Conservation (phyloP, 1,284 basidiomycete genomes). For the Ustilago curta region DNA sequence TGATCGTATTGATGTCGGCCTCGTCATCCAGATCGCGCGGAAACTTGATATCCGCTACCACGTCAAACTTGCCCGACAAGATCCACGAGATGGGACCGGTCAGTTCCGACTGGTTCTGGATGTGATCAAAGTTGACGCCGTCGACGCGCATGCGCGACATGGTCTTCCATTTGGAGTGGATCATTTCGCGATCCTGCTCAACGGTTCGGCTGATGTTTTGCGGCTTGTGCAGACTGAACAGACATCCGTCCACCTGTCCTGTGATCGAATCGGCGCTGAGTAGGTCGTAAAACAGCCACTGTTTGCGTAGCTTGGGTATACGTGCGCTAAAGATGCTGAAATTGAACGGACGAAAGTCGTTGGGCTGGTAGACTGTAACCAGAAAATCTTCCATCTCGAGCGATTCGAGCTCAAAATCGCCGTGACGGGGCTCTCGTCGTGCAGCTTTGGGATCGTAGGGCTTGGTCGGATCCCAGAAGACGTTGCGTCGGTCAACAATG, state of each 20-base stretch:
- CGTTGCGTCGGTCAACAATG: constrained; percentile 88
- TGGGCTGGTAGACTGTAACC: constrained; percentile 93
- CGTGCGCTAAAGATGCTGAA: constrained; percentile 96
- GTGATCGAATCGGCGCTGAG: constrained; percentile 89
- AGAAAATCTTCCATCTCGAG: constrained; percentile 92
- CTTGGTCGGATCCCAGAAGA: constrained; percentile 86
- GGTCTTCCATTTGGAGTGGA: constrained; percentile 79
- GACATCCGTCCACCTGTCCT: constrained; percentile 96
- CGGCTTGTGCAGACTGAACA: constrained; percentile 95
- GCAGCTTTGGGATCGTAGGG: constrained; percentile 82
- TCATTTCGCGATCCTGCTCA: constrained; percentile 73
- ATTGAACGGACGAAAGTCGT: constrained; percentile 86
- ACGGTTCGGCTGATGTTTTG: constrained; percentile 93
- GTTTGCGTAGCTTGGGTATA: constrained; percentile 84
- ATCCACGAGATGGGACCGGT: constrained; percentile 95
- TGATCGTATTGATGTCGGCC: constrained; percentile 80
- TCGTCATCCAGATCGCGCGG: constrained; percentile 83
- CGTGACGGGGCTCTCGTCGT: constrained; percentile 78
- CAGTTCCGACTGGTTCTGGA: constrained; percentile 82
- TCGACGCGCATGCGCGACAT: constrained; percentile 97
- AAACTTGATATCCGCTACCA: constrained; percentile 97
- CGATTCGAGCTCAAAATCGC: constrained; percentile 92
- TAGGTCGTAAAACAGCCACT: constrained; percentile 92
- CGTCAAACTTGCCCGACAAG: constrained; percentile 90
- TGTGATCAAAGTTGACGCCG: constrained; percentile 94